Evolutionary conservation across 805 yeast genomes (phyloP).

Genomic region (Sungouiozyma intestinalis): DNA sequence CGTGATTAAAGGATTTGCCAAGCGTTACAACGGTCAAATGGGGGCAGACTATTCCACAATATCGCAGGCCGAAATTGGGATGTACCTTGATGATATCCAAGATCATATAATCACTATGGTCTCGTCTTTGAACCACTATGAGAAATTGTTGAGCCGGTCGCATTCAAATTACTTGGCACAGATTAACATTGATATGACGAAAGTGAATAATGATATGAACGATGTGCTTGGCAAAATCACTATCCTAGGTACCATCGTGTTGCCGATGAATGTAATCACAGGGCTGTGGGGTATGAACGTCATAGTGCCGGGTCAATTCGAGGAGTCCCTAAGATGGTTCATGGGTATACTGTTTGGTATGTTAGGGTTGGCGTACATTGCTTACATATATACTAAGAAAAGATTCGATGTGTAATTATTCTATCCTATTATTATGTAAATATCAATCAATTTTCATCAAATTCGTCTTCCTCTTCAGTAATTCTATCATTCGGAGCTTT

Average conservation of each 20-base stretch:
- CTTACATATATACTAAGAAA: conserved; percentile 40
- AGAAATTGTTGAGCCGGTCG: conserved; percentile 84
- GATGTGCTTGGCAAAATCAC: conserved; percentile 92
- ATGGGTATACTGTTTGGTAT: conserved; percentile 39
- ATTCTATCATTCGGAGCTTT: background rate
- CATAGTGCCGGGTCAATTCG: conserved; percentile 83
- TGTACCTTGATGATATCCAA: conserved; percentile 94
- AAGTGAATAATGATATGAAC: conserved; percentile 92
- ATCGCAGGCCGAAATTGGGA: conserved; percentile 77
- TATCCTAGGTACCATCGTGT: conserved; percentile 84
- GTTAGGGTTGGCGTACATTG: conserved; percentile 37
- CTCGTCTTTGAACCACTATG: conserved; percentile 88
- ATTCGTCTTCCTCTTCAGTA: background rate
- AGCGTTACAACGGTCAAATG: conserved; percentile 80
- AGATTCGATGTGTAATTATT: conserved; percentile 29
- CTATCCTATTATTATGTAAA: background rate
- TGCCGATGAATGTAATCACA: conserved; percentile 90
- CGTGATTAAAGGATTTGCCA: conserved; percentile 92
- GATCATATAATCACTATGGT: conserved; percentile 98
- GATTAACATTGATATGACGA: conserved; percentile 94
- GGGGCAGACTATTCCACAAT: conserved; percentile 37
- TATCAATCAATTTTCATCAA: background rate
- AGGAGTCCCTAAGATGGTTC: conserved; percentile 57
- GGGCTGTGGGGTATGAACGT: conserved; percentile 99
- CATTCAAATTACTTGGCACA: conserved; percentile 95